phyloP scores from a whole-genome alignment of 2,329 filamentous ascomycete species.

The Aspergillus fischeri region DNA sequence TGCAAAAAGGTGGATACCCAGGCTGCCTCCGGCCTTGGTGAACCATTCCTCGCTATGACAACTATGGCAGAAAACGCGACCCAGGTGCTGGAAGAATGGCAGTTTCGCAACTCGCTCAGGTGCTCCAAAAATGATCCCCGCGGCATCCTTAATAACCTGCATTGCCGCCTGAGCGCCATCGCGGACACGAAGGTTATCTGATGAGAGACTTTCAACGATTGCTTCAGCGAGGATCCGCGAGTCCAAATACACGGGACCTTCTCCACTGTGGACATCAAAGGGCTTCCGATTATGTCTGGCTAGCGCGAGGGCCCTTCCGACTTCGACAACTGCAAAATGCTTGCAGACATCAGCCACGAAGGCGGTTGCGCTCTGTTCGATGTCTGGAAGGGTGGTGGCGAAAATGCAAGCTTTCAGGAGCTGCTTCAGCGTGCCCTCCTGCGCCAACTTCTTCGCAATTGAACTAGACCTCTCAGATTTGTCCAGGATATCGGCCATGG shows the following conservation, averaged over 20 bases:
- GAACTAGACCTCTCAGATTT: conserved; percentile 76
- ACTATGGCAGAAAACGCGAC: conserved; percentile 82
- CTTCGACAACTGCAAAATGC: conserved; percentile 86
- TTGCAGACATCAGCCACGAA: conserved; percentile 78
- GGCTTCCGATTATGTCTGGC: conserved; percentile 70
- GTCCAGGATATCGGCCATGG: conserved; percentile 64
- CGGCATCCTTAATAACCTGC: conserved; percentile 70
- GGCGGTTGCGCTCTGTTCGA: conserved; percentile 68
- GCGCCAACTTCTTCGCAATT: conserved; percentile 77
- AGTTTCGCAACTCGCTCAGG: conserved; percentile 68
- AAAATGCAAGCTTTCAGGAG: conserved; percentile 86
- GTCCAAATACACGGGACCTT: conserved; percentile 83
- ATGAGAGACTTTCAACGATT: conserved; percentile 83
- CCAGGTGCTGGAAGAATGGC: conserved; percentile 78
- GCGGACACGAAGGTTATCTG: conserved; percentile 73
- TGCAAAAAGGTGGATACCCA: conserved; percentile 84
- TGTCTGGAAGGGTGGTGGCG: conserved; percentile 74
- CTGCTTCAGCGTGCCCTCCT: conserved; percentile 78
- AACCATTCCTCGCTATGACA: conserved; percentile 99
- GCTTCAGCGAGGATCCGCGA: conserved; percentile 84
- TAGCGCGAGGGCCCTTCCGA: conserved; percentile 78
- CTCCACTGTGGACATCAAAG: conserved; percentile 81
- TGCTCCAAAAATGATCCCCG: conserved; percentile 73
- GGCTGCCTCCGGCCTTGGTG: conserved; percentile 85
- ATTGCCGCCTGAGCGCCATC: conserved; percentile 79